Base-by-base conservation (phyloP, 176 grass and related monocot species). In the Oryza longistaminata region DNA sequence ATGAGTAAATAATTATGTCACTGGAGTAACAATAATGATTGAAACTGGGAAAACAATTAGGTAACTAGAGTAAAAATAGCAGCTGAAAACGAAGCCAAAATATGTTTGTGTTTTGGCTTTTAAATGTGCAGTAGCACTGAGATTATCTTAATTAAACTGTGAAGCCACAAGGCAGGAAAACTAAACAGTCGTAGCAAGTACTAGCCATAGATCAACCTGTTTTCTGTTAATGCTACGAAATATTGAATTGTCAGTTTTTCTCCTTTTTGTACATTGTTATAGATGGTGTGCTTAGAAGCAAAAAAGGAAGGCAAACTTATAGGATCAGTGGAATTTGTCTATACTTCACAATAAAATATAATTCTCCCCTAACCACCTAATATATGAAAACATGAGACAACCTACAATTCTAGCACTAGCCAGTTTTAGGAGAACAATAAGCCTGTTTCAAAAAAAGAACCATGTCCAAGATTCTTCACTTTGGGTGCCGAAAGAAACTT, bases 1-100 rank as follows among this genome's bases (percentile, higher is more conserved):
- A 92, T 66, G 55, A 74, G 77, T 42, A 84, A 78, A 72, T 65
- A 78, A 77, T 75, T 43, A 86, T 27, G 55, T 62, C 52, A 74
- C 14, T 83, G 73, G 7, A 3, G 11, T 81, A 46, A 39, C 45
- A 73, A 55, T 42, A 43, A 21, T 2, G 14, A 58, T 48, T 31
- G 13, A 61, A 82, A 81, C 21, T 9, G 33, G 55, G 2, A 22
- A 81, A 78, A 72, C 48, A 78, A 77, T 75, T 26, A 89, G 9
- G 27, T 62, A 45, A 74, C 14, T 78, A 68, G 7, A 2, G 14
- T 81, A 60, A 39, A 45, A 73, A 66, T 25, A 43, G 14, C 4
- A 16, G 44, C 29, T 31, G 14, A 61, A 82, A 76, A 52, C 3
- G 50, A 71, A 40, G 24, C 17, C 43, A 64, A 9, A 81, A 67